Conservation (phyloP, 805 yeast species). For the Sugiyamaella smithiae region DNA sequence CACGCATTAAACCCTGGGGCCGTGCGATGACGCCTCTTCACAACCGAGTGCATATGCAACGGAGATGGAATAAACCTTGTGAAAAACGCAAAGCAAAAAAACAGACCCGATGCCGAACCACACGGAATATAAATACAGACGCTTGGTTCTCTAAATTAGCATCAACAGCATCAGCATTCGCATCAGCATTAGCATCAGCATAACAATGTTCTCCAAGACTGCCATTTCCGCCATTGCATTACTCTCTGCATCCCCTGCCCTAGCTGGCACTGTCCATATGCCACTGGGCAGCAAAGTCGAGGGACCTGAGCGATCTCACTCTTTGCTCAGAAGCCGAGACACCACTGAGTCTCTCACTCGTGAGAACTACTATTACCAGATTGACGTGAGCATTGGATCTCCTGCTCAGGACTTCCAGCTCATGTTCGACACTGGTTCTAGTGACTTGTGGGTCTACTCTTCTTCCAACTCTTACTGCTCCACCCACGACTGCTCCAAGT, state of each 20-base stretch:
- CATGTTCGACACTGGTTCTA: conserved; percentile 65
- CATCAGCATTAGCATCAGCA: background rate
- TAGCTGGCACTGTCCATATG: background rate
- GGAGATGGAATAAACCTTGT: no score
- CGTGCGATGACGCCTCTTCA: no score
- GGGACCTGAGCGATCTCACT: background rate
- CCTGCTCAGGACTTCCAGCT: conserved; percentile 51
- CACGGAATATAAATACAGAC: no score
- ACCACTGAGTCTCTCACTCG: background rate
- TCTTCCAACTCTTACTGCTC: conserved; percentile 42
- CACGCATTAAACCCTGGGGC: no score
- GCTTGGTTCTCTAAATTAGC: no score
- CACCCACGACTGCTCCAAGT: background rate
- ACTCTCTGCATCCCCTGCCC: background rate
- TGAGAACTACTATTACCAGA: conserved; percentile 10
- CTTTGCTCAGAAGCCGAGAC: background rate
- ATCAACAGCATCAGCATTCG: background rate
- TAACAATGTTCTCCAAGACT: background rate
- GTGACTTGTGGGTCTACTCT: conserved; percentile 39
- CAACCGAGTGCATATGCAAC: no score
- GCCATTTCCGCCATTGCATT: background rate
- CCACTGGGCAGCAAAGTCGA: background rate
- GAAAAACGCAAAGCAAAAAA: no score
- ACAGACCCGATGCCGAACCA: no score
- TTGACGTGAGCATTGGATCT: conserved; percentile 48